phyloP scores from a whole-genome alignment of 805 yeast species.

The Candida palmyrensis region DNA sequence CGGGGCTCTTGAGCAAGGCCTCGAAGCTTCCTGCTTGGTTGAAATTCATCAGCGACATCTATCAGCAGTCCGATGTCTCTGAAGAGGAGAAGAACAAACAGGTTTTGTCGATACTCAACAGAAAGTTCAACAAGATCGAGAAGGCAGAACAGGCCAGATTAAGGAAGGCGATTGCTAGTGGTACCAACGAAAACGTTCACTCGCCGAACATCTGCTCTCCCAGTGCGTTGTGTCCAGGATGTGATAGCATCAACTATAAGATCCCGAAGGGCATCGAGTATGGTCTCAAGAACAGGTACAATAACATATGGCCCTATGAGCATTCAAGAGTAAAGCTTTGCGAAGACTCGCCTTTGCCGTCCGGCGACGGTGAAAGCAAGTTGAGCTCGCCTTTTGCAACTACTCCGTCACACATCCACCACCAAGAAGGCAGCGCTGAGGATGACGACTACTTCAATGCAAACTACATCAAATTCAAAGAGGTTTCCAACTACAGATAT shows the following conservation, averaged over 20 bases:
- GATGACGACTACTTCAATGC: conserved; percentile 43
- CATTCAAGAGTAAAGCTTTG: conserved; percentile 39
- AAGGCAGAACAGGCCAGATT: conserved; percentile 33
- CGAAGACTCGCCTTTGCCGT: conserved; percentile 12
- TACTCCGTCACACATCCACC: conserved; percentile 11
- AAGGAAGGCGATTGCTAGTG: conserved; percentile 22
- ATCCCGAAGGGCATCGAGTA: conserved; percentile 41
- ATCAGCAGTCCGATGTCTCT: conserved; percentile 7
- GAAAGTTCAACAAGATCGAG: conserved; percentile 35
- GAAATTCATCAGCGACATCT: conserved; percentile 14
- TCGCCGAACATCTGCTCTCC: conserved; percentile 31
- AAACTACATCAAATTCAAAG: conserved; percentile 31
- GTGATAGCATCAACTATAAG: conserved; percentile 34
- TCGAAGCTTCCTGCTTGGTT: conserved; percentile 31
- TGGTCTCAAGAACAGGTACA: conserved; percentile 41
- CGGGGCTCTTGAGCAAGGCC: conserved; percentile 8
- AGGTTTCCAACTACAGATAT: conserved; percentile 21
- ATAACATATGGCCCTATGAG: conserved; percentile 46
- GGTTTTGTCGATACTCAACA: conserved; percentile 19
- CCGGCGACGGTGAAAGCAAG: neutral
- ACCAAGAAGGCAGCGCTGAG: conserved; percentile 6
- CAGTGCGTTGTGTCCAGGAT: conserved; percentile 35
- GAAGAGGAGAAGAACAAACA: conserved; percentile 9
- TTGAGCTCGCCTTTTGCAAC: neutral
- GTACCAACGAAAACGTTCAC: conserved; percentile 9